Conservation (phyloP, 2,329 filamentous ascomycete genomes). For the Cercospora sp. region DNA sequence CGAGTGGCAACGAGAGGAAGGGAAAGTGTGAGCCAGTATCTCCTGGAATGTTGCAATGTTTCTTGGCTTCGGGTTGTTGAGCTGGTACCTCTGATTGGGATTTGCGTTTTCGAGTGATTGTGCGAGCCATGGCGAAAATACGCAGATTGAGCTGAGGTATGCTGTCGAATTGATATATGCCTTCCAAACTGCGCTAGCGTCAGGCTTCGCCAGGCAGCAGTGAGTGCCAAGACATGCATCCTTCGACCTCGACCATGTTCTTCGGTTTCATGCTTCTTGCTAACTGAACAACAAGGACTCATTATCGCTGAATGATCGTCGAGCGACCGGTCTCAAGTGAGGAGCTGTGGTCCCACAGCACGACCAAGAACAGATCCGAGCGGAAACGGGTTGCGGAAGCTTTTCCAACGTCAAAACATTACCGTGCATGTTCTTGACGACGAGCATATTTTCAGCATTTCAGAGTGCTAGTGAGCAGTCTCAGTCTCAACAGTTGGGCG, state of each 20-base stretch:
- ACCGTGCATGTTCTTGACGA: too few species aligned
- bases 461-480: too few species aligned
- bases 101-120: not conserved
- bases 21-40: conserved; percentile 23
- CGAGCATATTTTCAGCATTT: too few species aligned
- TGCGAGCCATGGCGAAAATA: not conserved
- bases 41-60: not conserved
- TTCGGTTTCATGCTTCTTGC: not conserved
- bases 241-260: not conserved
- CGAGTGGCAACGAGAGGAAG: conserved; percentile 39
- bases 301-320: not conserved
- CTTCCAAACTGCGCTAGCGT: not conserved
- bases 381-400: too few species aligned
- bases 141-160: not conserved
- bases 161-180: not conserved
- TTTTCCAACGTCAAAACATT: too few species aligned
- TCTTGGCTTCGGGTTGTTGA: not conserved
- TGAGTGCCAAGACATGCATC: not conserved
- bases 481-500: too few species aligned
- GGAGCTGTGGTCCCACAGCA: not conserved
- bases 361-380: not conserved
- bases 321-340: not conserved
- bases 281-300: not conserved
- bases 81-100: not conserved
- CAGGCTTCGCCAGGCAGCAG: not conserved